phyloP scores from a whole-genome alignment of 2,329 filamentous ascomycete species.

The Penicillium sp. region DNA sequence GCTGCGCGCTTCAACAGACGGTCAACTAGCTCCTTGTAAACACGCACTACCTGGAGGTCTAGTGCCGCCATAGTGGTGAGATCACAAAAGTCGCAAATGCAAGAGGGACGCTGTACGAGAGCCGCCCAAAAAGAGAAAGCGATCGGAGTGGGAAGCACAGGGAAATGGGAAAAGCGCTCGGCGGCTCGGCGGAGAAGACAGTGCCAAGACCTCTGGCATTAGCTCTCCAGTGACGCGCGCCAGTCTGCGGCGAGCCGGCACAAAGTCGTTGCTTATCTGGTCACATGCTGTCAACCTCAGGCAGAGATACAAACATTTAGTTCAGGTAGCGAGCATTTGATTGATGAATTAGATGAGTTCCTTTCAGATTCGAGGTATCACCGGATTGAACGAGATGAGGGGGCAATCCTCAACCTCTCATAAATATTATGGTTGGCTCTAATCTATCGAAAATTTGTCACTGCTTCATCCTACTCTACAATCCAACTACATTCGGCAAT shows the following conservation, averaged over 20 bases:
- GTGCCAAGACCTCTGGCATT: slow-evolving; percentile 23
- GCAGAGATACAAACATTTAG: too few relatives aligned
- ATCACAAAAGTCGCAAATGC: not conserved
- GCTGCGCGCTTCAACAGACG: slow-evolving; percentile 56
- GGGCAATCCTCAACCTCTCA: too few relatives aligned
- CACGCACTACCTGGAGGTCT: slow-evolving; percentile 30
- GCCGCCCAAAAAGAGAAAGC: not conserved
- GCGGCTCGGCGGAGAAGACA: slow-evolving; percentile 28
- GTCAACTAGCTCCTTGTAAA: slow-evolving; percentile 51
- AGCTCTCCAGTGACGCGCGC: slow-evolving; percentile 20
- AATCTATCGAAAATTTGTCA: too few relatives aligned
- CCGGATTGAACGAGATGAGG: too few relatives aligned
- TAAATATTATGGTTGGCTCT: too few relatives aligned
- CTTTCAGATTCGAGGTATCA: too few relatives aligned
- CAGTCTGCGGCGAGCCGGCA: not conserved
- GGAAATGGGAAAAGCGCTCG: slow-evolving; percentile 25
- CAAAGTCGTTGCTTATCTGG: too few relatives aligned
- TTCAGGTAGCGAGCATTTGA: too few relatives aligned
- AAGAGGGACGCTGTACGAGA: slow-evolving; percentile 6
- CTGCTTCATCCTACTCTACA: too few relatives aligned
- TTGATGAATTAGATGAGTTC: too few relatives aligned
- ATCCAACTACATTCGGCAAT: too few relatives aligned
- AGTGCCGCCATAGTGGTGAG: slow-evolving; percentile 27
- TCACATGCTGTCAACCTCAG: too few relatives aligned
- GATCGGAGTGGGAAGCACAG: not conserved